Evolutionary conservation across 2,329 filamentous ascomycete species (phyloP).

Genomic region (Fusarium annulatum): DNA sequence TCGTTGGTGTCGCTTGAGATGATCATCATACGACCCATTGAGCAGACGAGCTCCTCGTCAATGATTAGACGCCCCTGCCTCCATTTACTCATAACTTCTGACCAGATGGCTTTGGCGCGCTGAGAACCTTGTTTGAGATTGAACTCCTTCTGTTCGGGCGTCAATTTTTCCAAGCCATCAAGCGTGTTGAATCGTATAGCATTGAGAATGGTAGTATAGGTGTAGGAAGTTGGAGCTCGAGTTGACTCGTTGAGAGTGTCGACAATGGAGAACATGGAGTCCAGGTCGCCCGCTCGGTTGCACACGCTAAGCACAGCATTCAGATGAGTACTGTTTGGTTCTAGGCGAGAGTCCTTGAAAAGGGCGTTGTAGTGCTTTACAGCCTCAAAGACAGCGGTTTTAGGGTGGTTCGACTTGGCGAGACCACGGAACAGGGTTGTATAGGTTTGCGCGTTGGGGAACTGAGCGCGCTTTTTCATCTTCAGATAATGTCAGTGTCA

Average conservation of each 20-base stretch:
- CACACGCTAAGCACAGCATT: slow-evolving; percentile 92
- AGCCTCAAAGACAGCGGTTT: slow-evolving; percentile 73
- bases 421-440: slow-evolving; percentile 85
- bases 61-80: slow-evolving; percentile 74
- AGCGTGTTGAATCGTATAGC: slow-evolving; percentile 66
- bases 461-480: slow-evolving; percentile 95
- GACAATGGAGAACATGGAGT: slow-evolving; percentile 81
- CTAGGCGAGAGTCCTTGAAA: slow-evolving; percentile 69
- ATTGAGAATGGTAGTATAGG: slow-evolving; percentile 86
- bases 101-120: slow-evolving; percentile 82
- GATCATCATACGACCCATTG: slow-evolving; percentile 84
- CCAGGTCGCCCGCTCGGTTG: slow-evolving; percentile 77
- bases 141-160: slow-evolving; percentile 47
- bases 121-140: slow-evolving; percentile 62
- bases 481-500: slow-evolving; percentile 49
- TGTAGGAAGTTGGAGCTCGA: slow-evolving; percentile 72
- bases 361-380: slow-evolving; percentile 83
- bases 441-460: slow-evolving; percentile 84
- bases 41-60: slow-evolving; percentile 81
- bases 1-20: slow-evolving; percentile 69
- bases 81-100: slow-evolving; percentile 83
- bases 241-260: slow-evolving; percentile 74
- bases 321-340: slow-evolving; percentile 82
- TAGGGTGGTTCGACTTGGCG: slow-evolving; percentile 66
- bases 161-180: slow-evolving; percentile 42